Evolutionary conservation across 2,329 filamentous ascomycete species (phyloP), one percentile per base, ranked within the genome.

Genomic region (Scytalidium sp.): DNA sequence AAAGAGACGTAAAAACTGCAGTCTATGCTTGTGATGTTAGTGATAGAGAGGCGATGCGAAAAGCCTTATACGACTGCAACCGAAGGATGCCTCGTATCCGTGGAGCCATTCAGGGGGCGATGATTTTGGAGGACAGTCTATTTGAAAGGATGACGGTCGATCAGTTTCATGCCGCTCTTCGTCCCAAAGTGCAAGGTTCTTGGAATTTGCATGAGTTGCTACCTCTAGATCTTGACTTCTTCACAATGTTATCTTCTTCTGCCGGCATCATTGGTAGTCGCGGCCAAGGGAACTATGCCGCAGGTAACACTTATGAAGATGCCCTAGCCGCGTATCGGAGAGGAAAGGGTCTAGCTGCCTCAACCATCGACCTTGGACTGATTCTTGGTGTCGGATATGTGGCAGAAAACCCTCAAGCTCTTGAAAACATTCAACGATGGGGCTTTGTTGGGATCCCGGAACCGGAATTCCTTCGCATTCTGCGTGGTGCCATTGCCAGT

Each of bases 371-470:
- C 45, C 49, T 64, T 1, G 53, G 54, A 1, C 49, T 50, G 2
- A 52, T 62, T n/a, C 48, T 22, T 3, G 58, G 57, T 22, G 50
- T 58, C 8, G 59, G 60, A 8, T 44, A 77, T 78, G 70, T 81
- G 15, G 73, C 74, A 1, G 69, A 76, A 3, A 71, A 79, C 54
- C 72, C 74, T 15, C 61, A 61, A 2, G 72, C 73, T 1, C 67
- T 80, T 10, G 69, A 75, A 50, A 72, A 69, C 43, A 71, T 82
- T 44, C 72, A 74, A 17, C 70, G 72, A 3, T 73, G 68, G 43
- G 79, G 79, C 1, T 81, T 81, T 64, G 75, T 79, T 56, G 78
- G 76, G 29, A 77, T 80, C 23, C 70, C 76, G 2, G 51, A 54
- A 36, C 45, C 54, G 45, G 50, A 51, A 41, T 50, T 53, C 36